A percentile compares a stretch with the other conserved stretches of the same genome.
These are phyloP conservation scores for Erythrophleum ivorense DNA, from an alignment of 331 rosid genomes.

Conservation along the genomic window DNA sequence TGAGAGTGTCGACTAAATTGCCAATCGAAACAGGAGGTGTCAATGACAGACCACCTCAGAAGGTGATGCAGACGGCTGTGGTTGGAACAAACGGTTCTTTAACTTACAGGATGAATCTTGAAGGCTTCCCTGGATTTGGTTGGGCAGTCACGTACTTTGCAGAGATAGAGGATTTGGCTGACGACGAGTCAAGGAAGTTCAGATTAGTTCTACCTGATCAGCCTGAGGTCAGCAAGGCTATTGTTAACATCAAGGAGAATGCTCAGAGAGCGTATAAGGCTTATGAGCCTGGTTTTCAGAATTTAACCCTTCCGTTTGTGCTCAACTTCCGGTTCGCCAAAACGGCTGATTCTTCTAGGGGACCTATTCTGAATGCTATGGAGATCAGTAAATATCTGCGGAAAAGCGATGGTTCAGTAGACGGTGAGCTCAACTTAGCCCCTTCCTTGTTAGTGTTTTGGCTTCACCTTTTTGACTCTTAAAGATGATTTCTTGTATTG, in stretches of 20 bases:
- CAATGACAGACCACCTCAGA: slow-evolving; percentile 74
- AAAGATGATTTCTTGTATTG: too few relatives aligned
- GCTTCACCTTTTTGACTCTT: too few relatives aligned
- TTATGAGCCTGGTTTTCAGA: slow-evolving; percentile 79
- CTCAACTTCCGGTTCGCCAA: slow-evolving; percentile 69
- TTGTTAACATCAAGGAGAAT: slow-evolving; percentile 86
- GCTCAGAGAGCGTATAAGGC: slow-evolving; percentile 80
- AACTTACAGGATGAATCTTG: slow-evolving; percentile 83
- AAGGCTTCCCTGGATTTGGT: slow-evolving; percentile 79
- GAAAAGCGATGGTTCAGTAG: slow-evolving; percentile 77
- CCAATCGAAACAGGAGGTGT: slow-evolving; percentile 62
- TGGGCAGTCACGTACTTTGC: slow-evolving; percentile 87
- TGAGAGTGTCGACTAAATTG: slow-evolving; percentile 64
- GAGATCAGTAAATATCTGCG: slow-evolving; percentile 78
- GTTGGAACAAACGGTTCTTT: slow-evolving; percentile 81
- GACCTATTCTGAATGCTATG: slow-evolving; percentile 91
- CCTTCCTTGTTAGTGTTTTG: too few relatives aligned
- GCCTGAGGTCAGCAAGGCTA: slow-evolving; percentile 66
- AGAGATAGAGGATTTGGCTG: slow-evolving; percentile 79
- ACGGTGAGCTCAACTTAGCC: slow-evolving; percentile 67
- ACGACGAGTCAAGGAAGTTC: slow-evolving; percentile 74
- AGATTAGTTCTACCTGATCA: slow-evolving; percentile 73
- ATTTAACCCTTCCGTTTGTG: slow-evolving; percentile 80
- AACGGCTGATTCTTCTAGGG: slow-evolving; percentile 75
- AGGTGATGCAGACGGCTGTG: slow-evolving; percentile 95